Evolutionary conservation across 148 eudicot species (phyloP), one percentile per base, ranked within the genome.

Genomic region (Camellia lanceoleosa): DNA sequence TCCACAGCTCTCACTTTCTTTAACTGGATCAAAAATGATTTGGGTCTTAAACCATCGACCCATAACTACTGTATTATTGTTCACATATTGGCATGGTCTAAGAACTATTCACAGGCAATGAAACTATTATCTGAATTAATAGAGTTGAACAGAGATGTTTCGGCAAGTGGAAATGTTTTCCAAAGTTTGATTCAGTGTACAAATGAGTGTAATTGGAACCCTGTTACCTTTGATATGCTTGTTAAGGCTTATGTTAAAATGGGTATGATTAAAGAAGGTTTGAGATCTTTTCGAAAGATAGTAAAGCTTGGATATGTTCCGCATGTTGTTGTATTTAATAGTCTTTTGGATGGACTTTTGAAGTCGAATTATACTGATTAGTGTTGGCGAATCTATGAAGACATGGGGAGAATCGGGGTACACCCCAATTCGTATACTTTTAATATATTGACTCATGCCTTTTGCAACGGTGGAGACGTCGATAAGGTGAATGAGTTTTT

Each of bases 141-240:
- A 41, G 73, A 75, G 16, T 67, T 91, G 58, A 82, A 58, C 67
- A 81, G 71, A 16, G 70, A 66, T 81, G 79, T 61, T 47, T 55
- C 79, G 4, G 83, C 64, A 47, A 85, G 78, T 19, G 44, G 79
- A 19, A 86, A 92, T 52, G 84, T 87, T 73, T 89, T 88, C 58
- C 76, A 85, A 44, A 80, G 82, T 71, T 88, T 93, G 85, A 86
- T 93, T 65, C 76, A 68, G 6, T 87, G 87, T 85, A 71, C 88
- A 3, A 73, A 83, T 30, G 90, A 88, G 73, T 95, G 97, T 86
- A 92, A 92, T 80, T 92, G 97, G 97, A 91, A 93, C 74, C 97
- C 93, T 0, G 91, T 92, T 72, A 88, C 89, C 11, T 95, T 95
- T 79, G 97, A 95, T 84, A 93, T 95, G 93, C 85, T 95, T 59